phyloP scores from a whole-genome alignment of 441 rosid genomes.

The Biscutella laevigata region DNA sequence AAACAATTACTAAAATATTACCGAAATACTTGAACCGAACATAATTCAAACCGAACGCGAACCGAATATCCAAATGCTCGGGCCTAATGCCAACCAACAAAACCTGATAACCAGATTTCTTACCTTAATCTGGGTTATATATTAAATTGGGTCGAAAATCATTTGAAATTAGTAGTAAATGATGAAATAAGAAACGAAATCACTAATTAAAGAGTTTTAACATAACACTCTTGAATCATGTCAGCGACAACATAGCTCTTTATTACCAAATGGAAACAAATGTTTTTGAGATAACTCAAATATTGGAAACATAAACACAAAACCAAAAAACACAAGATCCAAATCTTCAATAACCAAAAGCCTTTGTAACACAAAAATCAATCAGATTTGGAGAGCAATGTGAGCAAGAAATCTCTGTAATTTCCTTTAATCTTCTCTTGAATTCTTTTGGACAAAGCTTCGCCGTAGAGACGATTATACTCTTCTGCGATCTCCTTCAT shows the following conservation, averaged over 20 bases:
- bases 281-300: background rate
- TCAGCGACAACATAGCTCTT: constrained; percentile 20
- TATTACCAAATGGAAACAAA: constrained; percentile 9
- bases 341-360: constrained; percentile 1
- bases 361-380: constrained; percentile 9
- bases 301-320: background rate
- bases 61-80: too few species aligned
- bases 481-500: constrained; percentile 48
- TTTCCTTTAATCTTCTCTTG: constrained; percentile 53
- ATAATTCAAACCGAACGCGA: too few species aligned
- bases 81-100: too few species aligned
- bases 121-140: too few species aligned
- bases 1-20: too few species aligned
- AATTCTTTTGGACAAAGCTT: constrained; percentile 39
- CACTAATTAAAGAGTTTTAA: too few species aligned
- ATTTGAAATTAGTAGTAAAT: too few species aligned
- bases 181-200: too few species aligned
- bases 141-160: too few species aligned
- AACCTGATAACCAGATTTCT: too few species aligned
- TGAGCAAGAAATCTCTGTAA: constrained; percentile 65
- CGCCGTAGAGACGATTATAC: constrained; percentile 38
- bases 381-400: constrained; percentile 39
- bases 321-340: background rate
- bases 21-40: too few species aligned
- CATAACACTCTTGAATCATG: too few species aligned